Evolutionary conservation across 1,284 basidiomycete genomes (phyloP), one percentile per base, ranked within the genome.

Genomic region (Ustilago hordei): DNA sequence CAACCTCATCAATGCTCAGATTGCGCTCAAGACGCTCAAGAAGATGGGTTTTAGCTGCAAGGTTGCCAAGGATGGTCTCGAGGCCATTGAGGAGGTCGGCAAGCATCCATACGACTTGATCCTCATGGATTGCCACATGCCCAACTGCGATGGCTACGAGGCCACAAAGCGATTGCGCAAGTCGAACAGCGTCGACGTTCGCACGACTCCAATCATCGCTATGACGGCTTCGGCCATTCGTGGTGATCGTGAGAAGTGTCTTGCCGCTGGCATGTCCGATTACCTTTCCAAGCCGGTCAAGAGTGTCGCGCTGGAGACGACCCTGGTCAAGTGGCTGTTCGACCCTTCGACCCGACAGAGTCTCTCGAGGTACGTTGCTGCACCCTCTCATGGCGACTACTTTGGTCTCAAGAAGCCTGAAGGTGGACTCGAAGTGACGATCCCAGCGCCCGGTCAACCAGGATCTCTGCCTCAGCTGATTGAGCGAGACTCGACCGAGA

Each of bases 21-120:
- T 85, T 50, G 82, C 83, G 3, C 61, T 79, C 55, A 84, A 79
- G 71, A 80, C 78, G 56, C 69, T 84, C 53, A 75, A 78, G 41
- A 82, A 79, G 75, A 84, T 85, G 81, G 81, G 83, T 28, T 85
- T 85, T 75, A 84, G 73, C 62, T 83, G 83, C 59, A 69, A 78
- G 38, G 73, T 75, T 17, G 84, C 80, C 55, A 75, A 79, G 48
- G 83, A 86, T 55, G 85, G 85, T 23, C 64, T 81, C 38, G 75
- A 74, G 57, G 78, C 80, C 17, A 62, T 82, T 36, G 77, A 78
- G n/a, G 80, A 81, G 67, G 64, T 81, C 15, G 59, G 62, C 31
- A 74, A 74, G 54, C 71, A 78, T 4, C 60, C 75, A 23, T 85
- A 84, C 67, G 84, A 85, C 60, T 55, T 81, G 50, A 78, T 83